These are phyloP conservation scores for Abrus precatorius DNA, from an alignment of 306 rosid genomes.

Conservation along the genomic window DNA sequence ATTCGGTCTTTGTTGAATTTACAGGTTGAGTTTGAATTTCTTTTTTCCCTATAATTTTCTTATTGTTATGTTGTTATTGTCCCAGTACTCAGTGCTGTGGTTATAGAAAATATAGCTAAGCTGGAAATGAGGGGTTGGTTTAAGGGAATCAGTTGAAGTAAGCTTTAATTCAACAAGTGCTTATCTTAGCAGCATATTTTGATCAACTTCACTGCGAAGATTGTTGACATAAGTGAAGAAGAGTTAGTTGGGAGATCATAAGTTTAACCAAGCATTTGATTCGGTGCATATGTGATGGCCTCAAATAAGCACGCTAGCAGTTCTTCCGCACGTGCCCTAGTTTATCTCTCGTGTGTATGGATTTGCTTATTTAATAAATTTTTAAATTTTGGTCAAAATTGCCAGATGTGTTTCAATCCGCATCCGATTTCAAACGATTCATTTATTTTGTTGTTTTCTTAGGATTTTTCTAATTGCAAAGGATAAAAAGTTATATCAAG, in stretches of 20 bases:
- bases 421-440: background rate
- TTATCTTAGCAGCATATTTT: background rate
- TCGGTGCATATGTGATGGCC: background rate
- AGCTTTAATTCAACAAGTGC: no score
- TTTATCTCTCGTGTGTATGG: background rate
- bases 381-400: background rate
- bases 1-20: no score
- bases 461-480: no score
- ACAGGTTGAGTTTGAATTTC: no score
- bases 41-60: no score
- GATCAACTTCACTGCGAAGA: background rate
- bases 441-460: no score
- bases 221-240: background rate
- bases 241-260: background rate
- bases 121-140: background rate
- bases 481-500: no score
- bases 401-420: background rate
- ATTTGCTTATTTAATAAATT: background rate
- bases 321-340: fast-evolving
- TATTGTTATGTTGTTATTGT: no score
- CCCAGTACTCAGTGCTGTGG: background rate
- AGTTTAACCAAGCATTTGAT: background rate
- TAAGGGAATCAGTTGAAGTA: background rate
- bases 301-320: background rate
- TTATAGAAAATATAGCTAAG: no score